Evolutionary conservation across 352 stramenopile species (phyloP).

Genomic region (Pythium dissotocum): DNA sequence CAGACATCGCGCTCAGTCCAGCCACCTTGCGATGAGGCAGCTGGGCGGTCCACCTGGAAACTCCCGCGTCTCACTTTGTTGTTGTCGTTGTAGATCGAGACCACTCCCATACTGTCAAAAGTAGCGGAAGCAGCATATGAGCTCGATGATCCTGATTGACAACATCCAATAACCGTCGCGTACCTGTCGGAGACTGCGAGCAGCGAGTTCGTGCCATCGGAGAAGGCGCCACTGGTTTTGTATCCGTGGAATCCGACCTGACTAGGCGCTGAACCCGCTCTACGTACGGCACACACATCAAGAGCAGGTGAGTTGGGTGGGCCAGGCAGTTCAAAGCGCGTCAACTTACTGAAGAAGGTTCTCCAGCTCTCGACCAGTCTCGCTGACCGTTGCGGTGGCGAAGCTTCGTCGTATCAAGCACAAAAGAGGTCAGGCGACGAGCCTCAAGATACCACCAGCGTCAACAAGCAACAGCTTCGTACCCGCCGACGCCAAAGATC

Average conservation of each 20-base stretch:
- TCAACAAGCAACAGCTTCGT: slow-evolving; percentile 6
- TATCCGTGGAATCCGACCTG: slow-evolving; percentile 34
- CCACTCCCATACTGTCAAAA: slow-evolving; percentile 41
- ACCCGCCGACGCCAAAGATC: slow-evolving; percentile 72
- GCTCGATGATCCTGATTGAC: background rate
- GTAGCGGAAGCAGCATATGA: background rate
- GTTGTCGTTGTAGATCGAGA: slow-evolving; percentile 51
- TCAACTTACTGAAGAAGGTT: slow-evolving; percentile 11
- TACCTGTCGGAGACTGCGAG: slow-evolving; percentile 80
- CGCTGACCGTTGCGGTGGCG: slow-evolving; percentile 11
- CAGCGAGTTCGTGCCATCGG: slow-evolving; percentile 42
- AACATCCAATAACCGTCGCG: slow-evolving; percentile 6
- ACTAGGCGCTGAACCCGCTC: slow-evolving; percentile 8
- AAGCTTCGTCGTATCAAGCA: slow-evolving; percentile 14
- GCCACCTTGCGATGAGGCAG: background rate
- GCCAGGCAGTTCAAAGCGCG: background rate
- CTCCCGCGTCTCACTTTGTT: slow-evolving; percentile 14
- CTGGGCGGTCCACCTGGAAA: slow-evolving; percentile 5
- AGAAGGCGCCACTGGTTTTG: slow-evolving; percentile 80
- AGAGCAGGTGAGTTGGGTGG: background rate
- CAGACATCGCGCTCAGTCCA: slow-evolving; percentile 28
- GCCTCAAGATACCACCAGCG: background rate
- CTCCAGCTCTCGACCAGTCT: slow-evolving; percentile 2
- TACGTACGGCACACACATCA: background rate
- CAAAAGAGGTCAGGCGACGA: background rate